Base-by-base conservation (phyloP, 2,329 filamentous ascomycete genomes). In the Acrocalymma vagum region DNA sequence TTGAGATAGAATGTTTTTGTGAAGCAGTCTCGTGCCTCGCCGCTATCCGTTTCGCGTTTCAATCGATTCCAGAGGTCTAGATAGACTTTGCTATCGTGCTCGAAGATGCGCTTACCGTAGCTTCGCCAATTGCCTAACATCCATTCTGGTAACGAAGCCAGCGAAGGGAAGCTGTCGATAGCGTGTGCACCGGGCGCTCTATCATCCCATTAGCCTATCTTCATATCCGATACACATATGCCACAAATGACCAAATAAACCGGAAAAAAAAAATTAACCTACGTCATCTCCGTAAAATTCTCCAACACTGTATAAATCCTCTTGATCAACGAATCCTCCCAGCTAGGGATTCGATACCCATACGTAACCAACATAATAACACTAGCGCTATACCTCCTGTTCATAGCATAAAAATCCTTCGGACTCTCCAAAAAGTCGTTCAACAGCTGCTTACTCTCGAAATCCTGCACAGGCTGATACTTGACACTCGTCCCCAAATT, bases 401-500 rank as follows among this genome's bases (percentile, higher is more conserved):
- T 69, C 37, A 63, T 58, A 14, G 48, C 42, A 21, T 65, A 57
- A 28, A 65, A 69, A 14, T 63, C 50, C n/a, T 60, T 42, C 2
- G 64, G 62, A 11, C 63, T 60, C 1, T 53, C 45, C n/a, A 78
- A 45, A 0, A 78, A 52, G 9, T 78, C 73, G 11, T 59, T 60
- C 1, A 78, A 43, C 1, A 78, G 48, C 34, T 78, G 74, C 37
- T 67, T 72, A 18, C 70, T 73, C 47, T 79, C 77, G 5, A 78
- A 61, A 8, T 77, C 72, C 46, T 78, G 75, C 0, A 79, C 48
- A 0, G 65, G 58, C 11, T 62, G 61, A 40, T 78, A 78, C 0
- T 62, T 65, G 2, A 53, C 53, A 2, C 56, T 60, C 0, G 62
- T 52, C 3, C 51, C 30, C 35, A 67, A 25, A 58, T 66, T 65